These are phyloP conservation scores for Vigna trinervia DNA, from an alignment of 306 rosid genomes.

Conservation along the genomic window DNA sequence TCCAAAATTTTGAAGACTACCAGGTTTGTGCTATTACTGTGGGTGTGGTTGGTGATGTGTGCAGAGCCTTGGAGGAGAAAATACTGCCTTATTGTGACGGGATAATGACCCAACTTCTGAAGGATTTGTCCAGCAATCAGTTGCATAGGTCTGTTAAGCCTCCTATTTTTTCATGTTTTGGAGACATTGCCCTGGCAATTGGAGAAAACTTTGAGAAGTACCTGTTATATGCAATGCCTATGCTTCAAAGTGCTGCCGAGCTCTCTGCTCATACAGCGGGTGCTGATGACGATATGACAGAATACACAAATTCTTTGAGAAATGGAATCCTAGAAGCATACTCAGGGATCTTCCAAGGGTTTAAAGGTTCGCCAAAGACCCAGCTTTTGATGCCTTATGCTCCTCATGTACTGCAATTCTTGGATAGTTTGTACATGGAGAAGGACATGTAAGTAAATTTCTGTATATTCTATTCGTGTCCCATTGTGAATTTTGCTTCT, in stretches of 20 bases:
- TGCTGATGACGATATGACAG: constrained; percentile 86
- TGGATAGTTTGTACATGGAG: constrained; percentile 83
- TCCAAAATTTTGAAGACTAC: constrained; percentile 94
- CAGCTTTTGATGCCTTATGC: constrained; percentile 92
- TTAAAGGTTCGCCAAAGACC: constrained; percentile 83
- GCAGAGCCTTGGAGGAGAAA: constrained; percentile 92
- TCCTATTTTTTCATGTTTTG: constrained; percentile 94
- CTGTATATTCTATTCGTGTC: neutral
- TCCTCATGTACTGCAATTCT: constrained; percentile 81
- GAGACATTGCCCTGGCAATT: constrained; percentile 93
- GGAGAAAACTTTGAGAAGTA: constrained; percentile 95
- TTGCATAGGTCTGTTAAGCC: constrained; percentile 95
- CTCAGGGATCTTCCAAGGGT: constrained; percentile 95
- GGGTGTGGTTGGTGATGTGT: constrained; percentile 91
- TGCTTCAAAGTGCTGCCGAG: constrained; percentile 98
- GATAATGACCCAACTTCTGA: constrained; percentile 92
- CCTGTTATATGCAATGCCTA: constrained; percentile 91
- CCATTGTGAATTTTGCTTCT: neutral
- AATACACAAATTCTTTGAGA: constrained; percentile 91
- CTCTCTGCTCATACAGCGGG: constrained; percentile 76
- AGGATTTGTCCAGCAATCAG: constrained; percentile 90
- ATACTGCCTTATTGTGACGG: constrained; percentile 88
- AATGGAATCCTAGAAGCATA: constrained; percentile 94
- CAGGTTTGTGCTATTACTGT: constrained; percentile 96
- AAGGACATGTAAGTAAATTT: constrained; percentile 81